These are phyloP conservation scores for Xylaria sp. DNA, from an alignment of 2,329 filamentous ascomycete species.

Conservation along the genomic window DNA sequence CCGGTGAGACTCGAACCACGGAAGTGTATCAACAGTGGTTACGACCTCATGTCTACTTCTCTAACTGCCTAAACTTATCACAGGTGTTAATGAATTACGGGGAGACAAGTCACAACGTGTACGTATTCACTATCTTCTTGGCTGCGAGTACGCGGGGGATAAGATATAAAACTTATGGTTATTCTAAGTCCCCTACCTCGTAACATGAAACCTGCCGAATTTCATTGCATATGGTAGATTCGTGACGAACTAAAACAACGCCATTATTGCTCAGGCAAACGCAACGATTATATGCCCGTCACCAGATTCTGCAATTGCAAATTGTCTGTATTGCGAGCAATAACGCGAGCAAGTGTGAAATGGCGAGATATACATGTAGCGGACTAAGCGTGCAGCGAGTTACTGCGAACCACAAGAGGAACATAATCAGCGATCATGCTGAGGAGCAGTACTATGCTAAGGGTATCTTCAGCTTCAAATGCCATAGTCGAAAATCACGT, in stretches of 20 bases:
- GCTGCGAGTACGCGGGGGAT: not conserved
- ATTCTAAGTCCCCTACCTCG: not conserved
- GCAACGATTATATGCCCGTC: not conserved
- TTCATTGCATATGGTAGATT: not conserved
- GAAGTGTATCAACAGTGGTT: not conserved
- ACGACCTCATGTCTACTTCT: not conserved
- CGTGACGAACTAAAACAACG: not conserved
- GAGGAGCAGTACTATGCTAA: conserved; percentile 1
- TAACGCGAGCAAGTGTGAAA: not conserved
- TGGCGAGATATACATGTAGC: not conserved
- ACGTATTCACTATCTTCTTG: not conserved
- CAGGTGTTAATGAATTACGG: not conserved
- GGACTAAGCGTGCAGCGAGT: not conserved
- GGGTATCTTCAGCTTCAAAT: conserved; percentile 14
- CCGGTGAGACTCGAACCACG: not conserved
- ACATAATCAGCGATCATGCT: not conserved
- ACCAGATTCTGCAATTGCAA: not conserved
- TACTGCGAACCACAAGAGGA: not conserved
- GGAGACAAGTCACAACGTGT: not conserved
- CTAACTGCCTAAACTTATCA: not conserved
- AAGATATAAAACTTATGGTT: not conserved
- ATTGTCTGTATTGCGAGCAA: not conserved
- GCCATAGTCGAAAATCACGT: not conserved
- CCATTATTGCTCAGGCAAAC: not conserved
- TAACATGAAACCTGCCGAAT: not conserved